phyloP scores from a whole-genome alignment of 805 yeast species.

The Saturnispora bothae region DNA sequence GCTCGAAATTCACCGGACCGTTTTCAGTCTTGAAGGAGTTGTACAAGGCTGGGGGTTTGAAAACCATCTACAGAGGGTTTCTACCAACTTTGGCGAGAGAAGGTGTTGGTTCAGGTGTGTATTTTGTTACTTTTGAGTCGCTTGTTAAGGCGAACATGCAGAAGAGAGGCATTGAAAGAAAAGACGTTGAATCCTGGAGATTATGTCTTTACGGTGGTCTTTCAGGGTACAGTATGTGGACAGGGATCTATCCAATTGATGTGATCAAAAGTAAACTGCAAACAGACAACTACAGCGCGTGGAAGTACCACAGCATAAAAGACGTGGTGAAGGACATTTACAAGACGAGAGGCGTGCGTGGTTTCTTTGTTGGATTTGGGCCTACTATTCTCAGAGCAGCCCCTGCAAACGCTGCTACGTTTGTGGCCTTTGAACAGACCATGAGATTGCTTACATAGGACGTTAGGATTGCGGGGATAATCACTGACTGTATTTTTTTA shows the following conservation, averaged over 20 bases:
- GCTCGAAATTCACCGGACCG: slow-evolving; percentile 52
- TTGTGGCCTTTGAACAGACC: slow-evolving; percentile 84
- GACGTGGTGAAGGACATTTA: slow-evolving; percentile 48
- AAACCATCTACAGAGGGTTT: slow-evolving; percentile 61
- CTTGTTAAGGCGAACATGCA: slow-evolving; percentile 57
- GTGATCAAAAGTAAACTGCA: slow-evolving; percentile 86
- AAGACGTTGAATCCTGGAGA: slow-evolving; percentile 80
- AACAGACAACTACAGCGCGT: slow-evolving; percentile 51
- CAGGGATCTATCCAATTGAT: slow-evolving; percentile 76
- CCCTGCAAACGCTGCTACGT: slow-evolving; percentile 96
- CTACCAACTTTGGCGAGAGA: slow-evolving; percentile 79
- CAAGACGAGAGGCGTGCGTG: slow-evolving; percentile 53
- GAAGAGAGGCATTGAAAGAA: slow-evolving; percentile 38
- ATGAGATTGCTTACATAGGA: slow-evolving; percentile 61
- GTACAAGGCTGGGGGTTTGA: slow-evolving; percentile 39
- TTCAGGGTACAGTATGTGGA: slow-evolving; percentile 89
- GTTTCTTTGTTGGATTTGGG: slow-evolving; percentile 81
- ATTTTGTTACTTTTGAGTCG: slow-evolving; percentile 86
- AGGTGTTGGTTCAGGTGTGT: slow-evolving; percentile 77
- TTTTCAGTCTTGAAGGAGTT: slow-evolving; percentile 57
- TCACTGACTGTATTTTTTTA: no score
- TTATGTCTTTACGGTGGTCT: slow-evolving; percentile 81
- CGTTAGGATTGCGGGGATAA: no score
- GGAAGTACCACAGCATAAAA: slow-evolving; percentile 47
- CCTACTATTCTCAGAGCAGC: slow-evolving; percentile 95